Conservation (phyloP, 371 early-diverging fungal genomes). For the Mucor circinelloides region DNA sequence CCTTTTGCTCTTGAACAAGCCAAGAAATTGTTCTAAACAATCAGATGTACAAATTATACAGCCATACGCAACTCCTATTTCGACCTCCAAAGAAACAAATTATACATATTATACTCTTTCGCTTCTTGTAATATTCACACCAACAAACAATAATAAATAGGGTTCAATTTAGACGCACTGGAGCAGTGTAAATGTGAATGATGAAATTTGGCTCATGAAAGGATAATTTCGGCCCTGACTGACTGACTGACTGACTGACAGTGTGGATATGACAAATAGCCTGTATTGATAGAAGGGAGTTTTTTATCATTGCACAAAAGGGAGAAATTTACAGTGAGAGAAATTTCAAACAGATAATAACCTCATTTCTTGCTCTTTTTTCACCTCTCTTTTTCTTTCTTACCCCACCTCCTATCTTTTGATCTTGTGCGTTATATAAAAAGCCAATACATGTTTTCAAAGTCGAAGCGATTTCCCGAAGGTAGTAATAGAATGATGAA, state of each 20-base stretch:
- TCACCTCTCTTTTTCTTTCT: background rate
- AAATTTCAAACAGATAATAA: background rate
- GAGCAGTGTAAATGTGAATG: background rate
- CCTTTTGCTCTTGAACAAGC: conserved; percentile 53
- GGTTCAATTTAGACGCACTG: background rate
- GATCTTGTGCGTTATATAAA: conserved; percentile 3
- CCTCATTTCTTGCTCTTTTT: background rate
- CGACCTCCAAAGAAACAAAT: background rate
- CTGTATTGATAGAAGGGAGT: background rate
- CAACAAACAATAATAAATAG: background rate
- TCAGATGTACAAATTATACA: background rate
- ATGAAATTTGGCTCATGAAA: background rate
- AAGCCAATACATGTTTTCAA: conserved; percentile 39
- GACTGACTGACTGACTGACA: no score
- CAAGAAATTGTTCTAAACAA: conserved; percentile 44
- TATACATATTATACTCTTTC: background rate
- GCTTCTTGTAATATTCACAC: background rate
- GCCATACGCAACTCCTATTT: background rate
- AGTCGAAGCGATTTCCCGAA: conserved; percentile 45
- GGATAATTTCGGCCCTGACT: background rate
- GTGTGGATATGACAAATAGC: background rate
- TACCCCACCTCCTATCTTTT: background rate
- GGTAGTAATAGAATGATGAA: conserved; percentile 19
- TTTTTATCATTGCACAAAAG: background rate
- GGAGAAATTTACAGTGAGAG: background rate